Evolutionary conservation across 768 basidiomycete genomes (phyloP).

Genomic region (Russula compacta): DNA sequence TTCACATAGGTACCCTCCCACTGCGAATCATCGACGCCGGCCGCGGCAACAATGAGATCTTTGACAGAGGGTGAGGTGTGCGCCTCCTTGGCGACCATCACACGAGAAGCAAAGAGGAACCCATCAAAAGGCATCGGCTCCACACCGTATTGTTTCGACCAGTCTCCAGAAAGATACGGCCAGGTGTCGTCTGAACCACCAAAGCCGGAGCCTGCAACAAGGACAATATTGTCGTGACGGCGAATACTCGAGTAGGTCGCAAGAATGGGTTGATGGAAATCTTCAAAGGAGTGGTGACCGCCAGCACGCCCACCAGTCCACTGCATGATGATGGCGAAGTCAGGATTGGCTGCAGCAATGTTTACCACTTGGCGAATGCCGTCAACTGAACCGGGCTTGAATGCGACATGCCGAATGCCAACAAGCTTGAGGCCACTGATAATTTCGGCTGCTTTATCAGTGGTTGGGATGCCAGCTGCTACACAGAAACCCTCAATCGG

Average conservation of each 20-base stretch:
- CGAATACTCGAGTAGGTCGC: conserved; percentile 87
- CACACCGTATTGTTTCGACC: conserved; percentile 75
- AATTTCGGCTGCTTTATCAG: conserved; percentile 96
- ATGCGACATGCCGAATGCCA: conserved; percentile 92
- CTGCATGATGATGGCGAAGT: conserved; percentile 95
- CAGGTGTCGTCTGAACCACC: conserved; percentile 92
- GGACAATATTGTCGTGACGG: conserved; percentile 76
- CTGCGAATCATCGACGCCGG: conserved; percentile 81
- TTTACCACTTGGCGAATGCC: conserved; percentile 96
- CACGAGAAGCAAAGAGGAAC: conserved; percentile 90
- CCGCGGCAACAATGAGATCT: conserved; percentile 88
- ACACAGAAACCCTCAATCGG: conserved; percentile 99
- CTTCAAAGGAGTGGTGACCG: conserved; percentile 97
- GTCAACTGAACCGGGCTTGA: conserved; percentile 98
- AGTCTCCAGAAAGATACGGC: conserved; percentile 95
- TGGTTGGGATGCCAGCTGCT: conserved; percentile 92
- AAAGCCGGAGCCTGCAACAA: conserved; percentile 93
- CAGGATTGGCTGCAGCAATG: conserved; percentile 88
- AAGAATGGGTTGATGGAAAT: conserved; percentile 94
- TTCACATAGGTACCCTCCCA: conserved; percentile 96
- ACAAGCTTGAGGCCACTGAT: conserved; percentile 71
- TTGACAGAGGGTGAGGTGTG: conserved; percentile 93
- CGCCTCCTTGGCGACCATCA: conserved; percentile 99
- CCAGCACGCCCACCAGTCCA: conserved; percentile 99
- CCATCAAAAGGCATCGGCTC: conserved; percentile 99